These are phyloP conservation scores for Coemansia sp. DNA, from an alignment of 192 early-diverging fungal species.

Conservation along the genomic window DNA sequence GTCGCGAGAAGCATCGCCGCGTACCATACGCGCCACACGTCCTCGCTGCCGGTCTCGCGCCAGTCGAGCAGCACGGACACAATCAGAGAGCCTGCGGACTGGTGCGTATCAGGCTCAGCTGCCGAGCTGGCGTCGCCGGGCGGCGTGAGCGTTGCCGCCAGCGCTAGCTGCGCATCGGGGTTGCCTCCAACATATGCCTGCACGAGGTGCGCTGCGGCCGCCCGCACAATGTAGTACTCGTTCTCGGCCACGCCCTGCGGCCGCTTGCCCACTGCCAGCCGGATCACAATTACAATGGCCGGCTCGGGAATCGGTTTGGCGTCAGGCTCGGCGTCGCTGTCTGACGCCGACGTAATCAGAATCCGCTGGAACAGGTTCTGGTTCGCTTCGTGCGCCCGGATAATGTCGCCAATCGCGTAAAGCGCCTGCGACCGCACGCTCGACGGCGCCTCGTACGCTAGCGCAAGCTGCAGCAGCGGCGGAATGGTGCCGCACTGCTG, in stretches of 20 bases:
- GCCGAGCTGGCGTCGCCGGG: slow-evolving; percentile 41
- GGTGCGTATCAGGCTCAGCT: slow-evolving; percentile 30
- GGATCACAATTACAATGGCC: slow-evolving; percentile 77
- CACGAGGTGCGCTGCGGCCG: slow-evolving; percentile 81
- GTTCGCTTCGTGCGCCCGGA: slow-evolving; percentile 72
- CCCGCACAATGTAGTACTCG: slow-evolving; percentile 70
- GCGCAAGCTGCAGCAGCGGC: slow-evolving; percentile 74
- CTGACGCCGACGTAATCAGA: slow-evolving; percentile 61
- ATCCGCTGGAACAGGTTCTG: slow-evolving; percentile 76
- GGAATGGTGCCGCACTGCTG: slow-evolving; percentile 76
- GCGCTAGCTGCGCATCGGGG: slow-evolving; percentile 80
- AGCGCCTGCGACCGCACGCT: slow-evolving; percentile 78
- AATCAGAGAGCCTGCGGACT: slow-evolving; percentile 88
- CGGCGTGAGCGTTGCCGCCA: slow-evolving; percentile 81
- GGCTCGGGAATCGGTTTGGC: slow-evolving; percentile 63
- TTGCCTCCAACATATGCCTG: slow-evolving; percentile 81
- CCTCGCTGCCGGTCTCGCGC: slow-evolving; percentile 59
- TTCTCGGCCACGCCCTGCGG: slow-evolving; percentile 41
- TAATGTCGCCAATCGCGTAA: slow-evolving; percentile 80
- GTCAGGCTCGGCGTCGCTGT: slow-evolving; percentile 15
- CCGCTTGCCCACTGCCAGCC: slow-evolving; percentile 66
- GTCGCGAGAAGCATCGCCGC: slow-evolving; percentile 80
- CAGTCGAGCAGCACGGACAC: slow-evolving; percentile 77
- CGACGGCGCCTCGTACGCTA: slow-evolving; percentile 74
- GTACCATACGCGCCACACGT: slow-evolving; percentile 90